Evolutionary conservation across 2,329 filamentous ascomycete species (phyloP), one percentile per base, ranked within the genome.

Genomic region (Aspergillus viridinutans): DNA sequence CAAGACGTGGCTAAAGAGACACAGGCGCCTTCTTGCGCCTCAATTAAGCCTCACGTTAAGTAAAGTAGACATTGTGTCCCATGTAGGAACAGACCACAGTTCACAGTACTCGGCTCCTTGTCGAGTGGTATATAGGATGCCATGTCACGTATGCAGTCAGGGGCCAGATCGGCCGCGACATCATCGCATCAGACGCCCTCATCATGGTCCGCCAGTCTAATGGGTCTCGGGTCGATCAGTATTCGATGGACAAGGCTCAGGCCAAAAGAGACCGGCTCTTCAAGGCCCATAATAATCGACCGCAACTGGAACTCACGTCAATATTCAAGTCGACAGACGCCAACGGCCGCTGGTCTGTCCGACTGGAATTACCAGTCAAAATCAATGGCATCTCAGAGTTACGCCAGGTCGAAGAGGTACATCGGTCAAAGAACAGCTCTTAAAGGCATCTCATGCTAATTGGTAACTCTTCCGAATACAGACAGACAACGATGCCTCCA

Each of bases 201-300:
- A 35, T 17, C 49, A 57, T 54, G 47, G 38, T n/a, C 14, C n/a
- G 1, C 12, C 17, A 49, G 23, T 48, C 28, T 17, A 21, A 29
- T 32, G 25, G 32, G 14, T 45, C 38, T 10, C 12, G 23, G 3
- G 5, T 48, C 25, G 55, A 57, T 32, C 48, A 32, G 20, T 26
- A 50, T 25, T 38, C 54, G 23, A 29, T 40, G 10, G 47, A 57
- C 6, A 54, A 43, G 14, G 26, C 54, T 25, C 29, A 38, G 3
- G 42, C 55, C 12, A 54, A 35, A n/a, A 12, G 35, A 14, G 25
- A 49, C 17, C 40, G 35, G 4, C 52, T 57, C 12, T 57, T 57
- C 40, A 50, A 54, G 38, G 38, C 47, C 3, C 52, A 49, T 40
- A 26, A 38, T 6, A 40, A 45, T 8, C 38, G 40, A 26, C 35